Percentiles rank a stretch among this genome's conserved stretches.
These are phyloP conservation scores for Coemansia sp. DNA, from an alignment of 192 early-diverging fungal species.

Conservation along the genomic window DNA sequence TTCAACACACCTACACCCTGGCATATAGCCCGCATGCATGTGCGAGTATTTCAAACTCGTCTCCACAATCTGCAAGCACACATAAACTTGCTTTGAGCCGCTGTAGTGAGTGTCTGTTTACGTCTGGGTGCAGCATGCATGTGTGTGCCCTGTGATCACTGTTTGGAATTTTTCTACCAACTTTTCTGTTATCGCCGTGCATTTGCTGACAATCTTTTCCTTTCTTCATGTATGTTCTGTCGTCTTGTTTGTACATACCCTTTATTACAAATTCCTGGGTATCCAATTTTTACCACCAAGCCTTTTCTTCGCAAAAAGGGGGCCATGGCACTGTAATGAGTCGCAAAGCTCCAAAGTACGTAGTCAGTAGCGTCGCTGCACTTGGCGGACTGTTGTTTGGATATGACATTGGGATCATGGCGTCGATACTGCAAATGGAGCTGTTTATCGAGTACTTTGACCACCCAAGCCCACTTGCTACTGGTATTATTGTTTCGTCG, in stretches of 20 bases:
- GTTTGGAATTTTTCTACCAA: not conserved
- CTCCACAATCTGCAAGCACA: too few relatives aligned
- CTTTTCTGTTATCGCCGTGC: not conserved
- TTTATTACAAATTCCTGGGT: not conserved
- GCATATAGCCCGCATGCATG: too few relatives aligned
- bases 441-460: conserved; percentile 62
- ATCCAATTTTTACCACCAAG: not conserved
- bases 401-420: conserved; percentile 32
- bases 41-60: too few relatives aligned
- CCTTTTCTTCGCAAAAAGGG: not conserved
- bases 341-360: conserved; percentile 17
- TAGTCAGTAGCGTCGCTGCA: conserved; percentile 20
- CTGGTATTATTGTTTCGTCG: conserved; percentile 61
- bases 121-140: conserved; percentile 2
- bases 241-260: not conserved
- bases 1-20: too few relatives aligned
- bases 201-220: not conserved
- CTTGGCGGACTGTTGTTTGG: conserved; percentile 31
- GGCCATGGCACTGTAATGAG: conserved; percentile 21
- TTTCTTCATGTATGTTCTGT: not conserved
- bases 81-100: too few relatives aligned
- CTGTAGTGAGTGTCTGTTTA: not conserved
- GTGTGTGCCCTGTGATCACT: not conserved
- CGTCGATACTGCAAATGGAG: conserved; percentile 59
- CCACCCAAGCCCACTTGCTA: conserved; percentile 47